Evolutionary conservation across 2,329 filamentous ascomycete genomes (phyloP).

Genomic region (Seiridium unicorne): DNA sequence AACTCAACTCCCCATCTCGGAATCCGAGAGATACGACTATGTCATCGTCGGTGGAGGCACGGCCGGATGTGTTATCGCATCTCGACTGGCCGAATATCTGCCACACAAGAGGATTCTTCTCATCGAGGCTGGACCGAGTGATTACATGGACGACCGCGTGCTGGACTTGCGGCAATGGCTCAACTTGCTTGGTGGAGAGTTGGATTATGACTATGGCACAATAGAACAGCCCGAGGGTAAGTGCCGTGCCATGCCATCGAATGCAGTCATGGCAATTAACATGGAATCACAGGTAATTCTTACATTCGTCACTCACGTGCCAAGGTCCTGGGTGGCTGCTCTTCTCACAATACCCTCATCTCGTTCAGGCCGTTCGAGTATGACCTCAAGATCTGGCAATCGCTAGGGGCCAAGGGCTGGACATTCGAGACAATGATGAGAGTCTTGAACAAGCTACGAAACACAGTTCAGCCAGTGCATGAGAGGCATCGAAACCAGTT

Average conservation of each 20-base stretch:
- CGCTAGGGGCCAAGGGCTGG: constrained; percentile 81
- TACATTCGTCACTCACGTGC: constrained; percentile 89
- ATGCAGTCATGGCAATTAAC: constrained; percentile 14
- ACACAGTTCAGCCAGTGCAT: constrained; percentile 88
- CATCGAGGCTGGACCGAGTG: constrained; percentile 86
- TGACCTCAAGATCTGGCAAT: constrained; percentile 82
- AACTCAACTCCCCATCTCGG: constrained; percentile 60
- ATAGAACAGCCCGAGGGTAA: constrained; percentile 80
- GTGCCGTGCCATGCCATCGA: background rate
- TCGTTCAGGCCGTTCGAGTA: constrained; percentile 90
- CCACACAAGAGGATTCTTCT: constrained; percentile 78
- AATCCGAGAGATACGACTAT: constrained; percentile 74
- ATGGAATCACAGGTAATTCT: constrained; percentile 66
- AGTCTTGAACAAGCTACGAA: constrained; percentile 78
- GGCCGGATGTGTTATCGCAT: constrained; percentile 80
- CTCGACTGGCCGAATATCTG: constrained; percentile 77
- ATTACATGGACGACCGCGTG: constrained; percentile 85
- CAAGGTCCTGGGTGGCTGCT: constrained; percentile 90
- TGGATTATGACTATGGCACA: constrained; percentile 90
- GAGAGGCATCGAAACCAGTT: constrained; percentile 84
- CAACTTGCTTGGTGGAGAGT: constrained; percentile 76
- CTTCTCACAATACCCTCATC: constrained; percentile 91
- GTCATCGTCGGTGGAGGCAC: constrained; percentile 84
- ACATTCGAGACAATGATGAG: constrained; percentile 81
- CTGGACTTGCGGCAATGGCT: constrained; percentile 87